Evolutionary conservation across 352 stramenopile species (phyloP).

Genomic region (Pythium plurisporium): DNA sequence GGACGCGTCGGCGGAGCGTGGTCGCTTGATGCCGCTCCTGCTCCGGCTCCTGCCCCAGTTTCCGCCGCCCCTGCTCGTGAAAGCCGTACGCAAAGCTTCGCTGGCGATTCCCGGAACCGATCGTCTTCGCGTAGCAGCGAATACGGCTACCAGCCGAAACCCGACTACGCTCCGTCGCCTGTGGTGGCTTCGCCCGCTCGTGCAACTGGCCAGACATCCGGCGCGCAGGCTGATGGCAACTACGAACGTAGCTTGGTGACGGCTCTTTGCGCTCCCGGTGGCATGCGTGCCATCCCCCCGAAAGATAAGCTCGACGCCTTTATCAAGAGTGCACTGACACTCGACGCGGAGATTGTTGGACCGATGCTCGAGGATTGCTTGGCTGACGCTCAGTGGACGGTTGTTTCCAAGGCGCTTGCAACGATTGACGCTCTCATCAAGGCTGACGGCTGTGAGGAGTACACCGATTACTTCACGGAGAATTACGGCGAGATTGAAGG

Average conservation of each 20-base stretch:
- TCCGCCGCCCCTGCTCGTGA: conserved; percentile 28
- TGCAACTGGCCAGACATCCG: conserved; percentile 53
- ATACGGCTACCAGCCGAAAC: conserved; percentile 48
- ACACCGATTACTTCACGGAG: conserved; percentile 81
- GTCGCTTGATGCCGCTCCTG: conserved; percentile 29
- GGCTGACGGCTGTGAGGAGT: conserved; percentile 75
- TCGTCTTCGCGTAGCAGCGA: conserved; percentile 27
- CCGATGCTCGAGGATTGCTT: conserved; percentile 93
- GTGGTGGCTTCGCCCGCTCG: not conserved
- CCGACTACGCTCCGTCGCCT: conserved; percentile 4
- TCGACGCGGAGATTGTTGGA: conserved; percentile 93
- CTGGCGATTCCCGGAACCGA: conserved; percentile 21
- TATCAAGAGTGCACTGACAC: conserved; percentile 82
- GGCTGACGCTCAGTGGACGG: conserved; percentile 84
- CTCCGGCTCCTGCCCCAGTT: conserved; percentile 17
- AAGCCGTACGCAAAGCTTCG: conserved; percentile 44
- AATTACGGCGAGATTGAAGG: conserved; percentile 71
- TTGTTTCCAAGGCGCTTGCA: conserved; percentile 92
- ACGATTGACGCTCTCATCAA: conserved; percentile 90
- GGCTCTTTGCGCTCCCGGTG: conserved; percentile 90
- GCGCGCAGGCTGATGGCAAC: conserved; percentile 77
- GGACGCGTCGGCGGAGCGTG: conserved; percentile 75
- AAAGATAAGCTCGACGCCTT: conserved; percentile 94
- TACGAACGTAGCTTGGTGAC: conserved; percentile 93
- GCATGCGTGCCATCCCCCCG: conserved; percentile 93